phyloP scores from a whole-genome alignment of 805 yeast species.

The Candida methanosorbosa region DNA sequence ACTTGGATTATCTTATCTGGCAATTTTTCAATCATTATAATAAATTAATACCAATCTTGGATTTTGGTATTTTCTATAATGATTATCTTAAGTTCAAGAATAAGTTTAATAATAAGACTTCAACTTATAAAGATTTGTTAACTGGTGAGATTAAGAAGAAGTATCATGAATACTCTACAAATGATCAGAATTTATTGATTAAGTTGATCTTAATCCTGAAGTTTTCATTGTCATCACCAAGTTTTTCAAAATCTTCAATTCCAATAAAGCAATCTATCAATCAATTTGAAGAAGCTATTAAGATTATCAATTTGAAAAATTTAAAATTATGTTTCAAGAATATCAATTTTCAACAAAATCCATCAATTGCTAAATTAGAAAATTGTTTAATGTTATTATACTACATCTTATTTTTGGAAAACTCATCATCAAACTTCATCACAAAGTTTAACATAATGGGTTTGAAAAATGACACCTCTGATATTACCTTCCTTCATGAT shows the following conservation, averaged over 20 bases:
- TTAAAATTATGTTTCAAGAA: slow-evolving; percentile 35
- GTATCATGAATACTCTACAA: slow-evolving; percentile 22
- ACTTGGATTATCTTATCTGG: slow-evolving; percentile 36
- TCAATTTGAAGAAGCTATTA: slow-evolving; percentile 23
- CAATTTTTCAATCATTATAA: slow-evolving; percentile 45
- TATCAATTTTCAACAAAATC: slow-evolving; percentile 36
- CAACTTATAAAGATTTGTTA: slow-evolving; percentile 30
- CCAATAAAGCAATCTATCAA: slow-evolving; percentile 19
- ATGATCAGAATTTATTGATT: slow-evolving; percentile 31
- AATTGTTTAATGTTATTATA: slow-evolving; percentile 40
- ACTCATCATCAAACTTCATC: slow-evolving; percentile 31
- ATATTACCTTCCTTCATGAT: slow-evolving; percentile 28
- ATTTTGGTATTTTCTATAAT: slow-evolving; percentile 43
- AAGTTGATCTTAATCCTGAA: slow-evolving; percentile 46
- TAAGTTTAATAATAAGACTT: slow-evolving; percentile 21
- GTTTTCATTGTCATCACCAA: slow-evolving; percentile 33
- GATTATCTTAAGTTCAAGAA: slow-evolving; percentile 41
- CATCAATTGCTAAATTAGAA: slow-evolving; percentile 39
- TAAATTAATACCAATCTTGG: slow-evolving; percentile 45
- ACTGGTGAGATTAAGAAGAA: slow-evolving; percentile 32
- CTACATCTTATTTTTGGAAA: slow-evolving; percentile 33
- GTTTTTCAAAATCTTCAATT: slow-evolving; percentile 11
- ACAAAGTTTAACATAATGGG: slow-evolving; percentile 29
- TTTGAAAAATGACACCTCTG: slow-evolving; percentile 22
- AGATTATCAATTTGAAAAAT: slow-evolving; percentile 27